A percentile compares a stretch with the other conserved stretches of the same genome.
phyloP scores from a whole-genome alignment of 257 asterid genomes.

The Forsythia viridissima region DNA sequence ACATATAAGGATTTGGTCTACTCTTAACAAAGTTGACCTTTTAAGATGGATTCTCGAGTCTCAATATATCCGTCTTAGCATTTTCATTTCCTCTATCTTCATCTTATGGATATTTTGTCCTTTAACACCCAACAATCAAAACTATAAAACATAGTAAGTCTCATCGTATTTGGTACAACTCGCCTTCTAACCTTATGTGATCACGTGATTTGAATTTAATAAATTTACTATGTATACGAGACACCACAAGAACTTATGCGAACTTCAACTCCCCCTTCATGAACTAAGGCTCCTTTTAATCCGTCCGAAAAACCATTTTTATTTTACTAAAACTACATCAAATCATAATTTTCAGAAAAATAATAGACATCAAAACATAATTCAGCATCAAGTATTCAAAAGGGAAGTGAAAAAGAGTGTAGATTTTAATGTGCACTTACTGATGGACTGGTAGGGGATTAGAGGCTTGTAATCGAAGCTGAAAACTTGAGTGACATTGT shows the following conservation, averaged over 20 bases:
- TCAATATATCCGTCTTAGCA: too few relatives aligned
- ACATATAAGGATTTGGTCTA: too few relatives aligned
- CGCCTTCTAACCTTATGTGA: too few relatives aligned
- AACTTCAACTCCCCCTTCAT: too few relatives aligned
- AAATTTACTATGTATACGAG: too few relatives aligned
- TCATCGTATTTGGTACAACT: too few relatives aligned
- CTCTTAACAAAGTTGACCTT: too few relatives aligned
- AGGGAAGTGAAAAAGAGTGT: not conserved
- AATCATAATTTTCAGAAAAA: too few relatives aligned
- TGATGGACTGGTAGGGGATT: conserved; percentile 67
- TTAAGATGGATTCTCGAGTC: too few relatives aligned
- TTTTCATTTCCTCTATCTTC: not conserved
- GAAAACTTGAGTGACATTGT: conserved; percentile 73
- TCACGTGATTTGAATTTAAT: too few relatives aligned
- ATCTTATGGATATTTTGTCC: not conserved
- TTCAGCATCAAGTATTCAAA: not conserved
- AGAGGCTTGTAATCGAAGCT: conserved; percentile 80
- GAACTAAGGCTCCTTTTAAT: too few relatives aligned
- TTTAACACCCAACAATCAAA: not conserved
- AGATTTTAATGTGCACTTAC: conserved; percentile 34
- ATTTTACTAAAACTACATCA: not conserved
- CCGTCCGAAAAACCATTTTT: not conserved
- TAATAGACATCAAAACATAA: not conserved
- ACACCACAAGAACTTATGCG: too few relatives aligned
- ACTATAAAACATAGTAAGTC: not conserved